A percentile compares a stretch with the other conserved stretches of the same genome.
Evolutionary conservation across 2,329 filamentous ascomycete genomes (phyloP).

Genomic region (Talaromyces sp.): DNA sequence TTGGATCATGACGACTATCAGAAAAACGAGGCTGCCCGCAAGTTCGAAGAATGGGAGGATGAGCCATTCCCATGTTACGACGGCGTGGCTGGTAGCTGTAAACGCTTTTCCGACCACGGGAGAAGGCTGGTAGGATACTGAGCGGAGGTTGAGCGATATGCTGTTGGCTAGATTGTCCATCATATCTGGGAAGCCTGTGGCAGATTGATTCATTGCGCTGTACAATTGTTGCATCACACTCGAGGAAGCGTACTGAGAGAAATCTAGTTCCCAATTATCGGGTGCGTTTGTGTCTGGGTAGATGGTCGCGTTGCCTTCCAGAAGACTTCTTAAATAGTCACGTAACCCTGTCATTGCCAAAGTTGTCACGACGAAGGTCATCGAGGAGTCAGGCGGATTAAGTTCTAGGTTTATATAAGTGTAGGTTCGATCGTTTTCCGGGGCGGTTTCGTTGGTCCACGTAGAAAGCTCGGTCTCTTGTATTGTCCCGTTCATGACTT

Average conservation of each 20-base stretch:
- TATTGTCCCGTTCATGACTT: not conserved
- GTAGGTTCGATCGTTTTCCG: not conserved
- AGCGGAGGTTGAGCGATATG: not conserved
- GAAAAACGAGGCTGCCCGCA: not conserved
- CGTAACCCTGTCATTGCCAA: not conserved
- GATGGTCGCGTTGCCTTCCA: not conserved
- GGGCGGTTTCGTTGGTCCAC: not conserved
- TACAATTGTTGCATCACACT: not conserved
- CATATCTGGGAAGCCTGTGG: not conserved
- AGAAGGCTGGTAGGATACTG: not conserved
- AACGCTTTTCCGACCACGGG: not conserved
- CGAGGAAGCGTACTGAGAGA: not conserved
- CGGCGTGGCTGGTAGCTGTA: not conserved
- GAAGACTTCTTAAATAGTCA: not conserved
- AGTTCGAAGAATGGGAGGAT: conserved; percentile 7
- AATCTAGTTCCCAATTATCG: not conserved
- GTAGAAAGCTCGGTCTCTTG: not conserved
- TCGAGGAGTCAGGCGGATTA: not conserved
- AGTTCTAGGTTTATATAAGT: not conserved
- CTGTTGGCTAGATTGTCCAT: not conserved
- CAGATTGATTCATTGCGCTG: not conserved
- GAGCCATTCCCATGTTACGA: conserved; percentile 3
- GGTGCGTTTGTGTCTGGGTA: not conserved
- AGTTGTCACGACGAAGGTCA: not conserved
- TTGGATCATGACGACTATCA: not conserved